These are phyloP conservation scores for Pleurotus sapidus DNA, from an alignment of 768 basidiomycete species.

Conservation along the genomic window DNA sequence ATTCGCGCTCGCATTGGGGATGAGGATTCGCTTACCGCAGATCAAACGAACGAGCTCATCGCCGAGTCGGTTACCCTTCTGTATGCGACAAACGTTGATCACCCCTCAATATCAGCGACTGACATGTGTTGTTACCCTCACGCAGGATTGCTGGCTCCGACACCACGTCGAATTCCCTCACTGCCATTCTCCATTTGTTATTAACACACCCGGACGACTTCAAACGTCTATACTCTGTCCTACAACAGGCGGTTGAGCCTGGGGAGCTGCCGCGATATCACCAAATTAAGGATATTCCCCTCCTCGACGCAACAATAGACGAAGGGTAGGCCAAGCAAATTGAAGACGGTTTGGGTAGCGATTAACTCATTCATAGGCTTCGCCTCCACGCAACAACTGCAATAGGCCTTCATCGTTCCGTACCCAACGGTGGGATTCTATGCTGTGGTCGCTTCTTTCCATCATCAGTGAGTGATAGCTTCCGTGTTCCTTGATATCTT, in stretches of 20 bases:
- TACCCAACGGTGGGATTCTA: slow-evolving; percentile 20
- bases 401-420: slow-evolving; percentile 29
- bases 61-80: slow-evolving; percentile 23
- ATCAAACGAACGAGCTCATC: slow-evolving; percentile 18
- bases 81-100: slow-evolving; percentile 13
- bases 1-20: slow-evolving; percentile 14
- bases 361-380: slow-evolving; percentile 18
- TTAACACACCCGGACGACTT: slow-evolving; percentile 18
- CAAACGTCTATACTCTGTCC: slow-evolving; percentile 11
- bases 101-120: not conserved
- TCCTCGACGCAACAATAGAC: slow-evolving; percentile 22
- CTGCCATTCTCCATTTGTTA: slow-evolving; percentile 20
- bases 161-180: slow-evolving; percentile 27
- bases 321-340: slow-evolving; percentile 16
- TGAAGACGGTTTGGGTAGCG: not conserved
- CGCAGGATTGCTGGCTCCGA: slow-evolving; percentile 30
- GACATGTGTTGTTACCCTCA: not conserved
- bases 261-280: slow-evolving; percentile 13
- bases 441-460: slow-evolving; percentile 22
- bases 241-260: slow-evolving; percentile 10
- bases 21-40: slow-evolving; percentile 6
- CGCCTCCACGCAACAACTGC: slow-evolving; percentile 31
- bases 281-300: slow-evolving; percentile 19
- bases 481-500: too few species aligned
- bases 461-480: slow-evolving; percentile 20